Base-by-base conservation (phyloP, 257 asterid species). In the Hygrophila difformis region DNA sequence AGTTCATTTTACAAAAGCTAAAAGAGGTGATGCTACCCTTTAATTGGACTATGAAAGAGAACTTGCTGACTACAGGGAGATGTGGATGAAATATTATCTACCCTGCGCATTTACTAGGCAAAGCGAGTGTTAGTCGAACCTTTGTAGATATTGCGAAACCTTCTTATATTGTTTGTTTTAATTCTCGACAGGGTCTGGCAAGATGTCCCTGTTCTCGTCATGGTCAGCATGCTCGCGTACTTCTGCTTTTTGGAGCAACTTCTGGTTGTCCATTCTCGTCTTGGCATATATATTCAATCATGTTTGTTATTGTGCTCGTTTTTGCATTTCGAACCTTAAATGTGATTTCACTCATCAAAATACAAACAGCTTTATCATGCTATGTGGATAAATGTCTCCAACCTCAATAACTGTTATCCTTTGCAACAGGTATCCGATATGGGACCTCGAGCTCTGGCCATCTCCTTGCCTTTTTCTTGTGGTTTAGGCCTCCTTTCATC, bases 181-280 rank as follows among this genome's bases (percentile, higher is more conserved):
- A 13, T 60, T 61, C 17, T 40, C 31, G 44, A 45, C 71, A 89
- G 97, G 77, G 84, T 89, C 29, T 89, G 94, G 96, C 94, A 85
- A 69, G 96, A 84, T 61, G 82, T 82, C 41, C 96, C 96, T 34
- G 83, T 89, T 69, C 97, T 89, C 51, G 83, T 89, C 64, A 81
- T 88, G 93, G 82, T 88, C 83, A 88, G 97, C 79, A 74, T 84
- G 82, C 97, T 88, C 37, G 96, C 94, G 41, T 88, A 88, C 70
- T 88, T 88, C 72, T 84, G 95, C 72, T 84, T 88, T 67, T 80
- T 88, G 59, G 97, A 88, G 85, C 97, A 88, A 75, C 97, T 88
- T 63, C 78, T 88, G 96, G 97, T 88, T 74, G 13, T 55, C 53
- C 19, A 39, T 46, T 67, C 56, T 42, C 8, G 31, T 26, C 44